Evolutionary conservation across 345 rosid genomes (phyloP).

Genomic region (Lenwebbia sp.): DNA sequence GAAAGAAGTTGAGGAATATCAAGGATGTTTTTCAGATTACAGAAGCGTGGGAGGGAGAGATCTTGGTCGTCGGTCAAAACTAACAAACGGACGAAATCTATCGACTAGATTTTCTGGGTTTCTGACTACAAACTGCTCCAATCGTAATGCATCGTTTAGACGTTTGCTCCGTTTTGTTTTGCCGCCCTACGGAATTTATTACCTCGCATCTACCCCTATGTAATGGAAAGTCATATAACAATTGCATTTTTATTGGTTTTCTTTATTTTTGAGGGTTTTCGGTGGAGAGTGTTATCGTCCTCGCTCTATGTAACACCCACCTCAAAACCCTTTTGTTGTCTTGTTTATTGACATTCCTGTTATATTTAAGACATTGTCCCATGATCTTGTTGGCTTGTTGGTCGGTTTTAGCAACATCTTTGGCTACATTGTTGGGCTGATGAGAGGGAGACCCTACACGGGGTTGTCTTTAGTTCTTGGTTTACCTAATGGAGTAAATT

Average conservation of each 20-base stretch:
- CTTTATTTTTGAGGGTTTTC: not conserved
- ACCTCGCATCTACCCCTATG: not conserved
- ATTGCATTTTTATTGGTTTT: not conserved
- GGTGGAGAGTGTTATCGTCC: not conserved
- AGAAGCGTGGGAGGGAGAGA: not conserved
- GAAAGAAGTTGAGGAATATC: not conserved
- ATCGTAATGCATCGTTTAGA: not conserved
- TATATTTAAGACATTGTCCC: not conserved
- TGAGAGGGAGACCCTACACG: not conserved
- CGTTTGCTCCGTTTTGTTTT: not conserved
- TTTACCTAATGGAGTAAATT: slow-evolving; percentile 10
- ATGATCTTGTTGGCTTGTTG: not conserved
- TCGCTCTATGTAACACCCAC: not conserved
- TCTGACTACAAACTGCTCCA: slow-evolving; percentile 11
- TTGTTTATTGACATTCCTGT: not conserved
- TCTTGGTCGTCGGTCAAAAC: slow-evolving; percentile 14
- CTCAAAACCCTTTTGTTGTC: not conserved
- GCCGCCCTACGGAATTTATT: slow-evolving; percentile 1
- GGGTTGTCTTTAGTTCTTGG: not conserved
- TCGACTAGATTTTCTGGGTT: slow-evolving; percentile 9
- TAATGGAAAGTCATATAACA: not conserved
- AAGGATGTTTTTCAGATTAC: not conserved
- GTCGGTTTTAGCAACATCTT: not conserved
- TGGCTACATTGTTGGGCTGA: not conserved
- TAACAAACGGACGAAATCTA: slow-evolving; percentile 19